Evolutionary conservation across 345 rosid species (phyloP).

Genomic region (Euclidium syriacum): DNA sequence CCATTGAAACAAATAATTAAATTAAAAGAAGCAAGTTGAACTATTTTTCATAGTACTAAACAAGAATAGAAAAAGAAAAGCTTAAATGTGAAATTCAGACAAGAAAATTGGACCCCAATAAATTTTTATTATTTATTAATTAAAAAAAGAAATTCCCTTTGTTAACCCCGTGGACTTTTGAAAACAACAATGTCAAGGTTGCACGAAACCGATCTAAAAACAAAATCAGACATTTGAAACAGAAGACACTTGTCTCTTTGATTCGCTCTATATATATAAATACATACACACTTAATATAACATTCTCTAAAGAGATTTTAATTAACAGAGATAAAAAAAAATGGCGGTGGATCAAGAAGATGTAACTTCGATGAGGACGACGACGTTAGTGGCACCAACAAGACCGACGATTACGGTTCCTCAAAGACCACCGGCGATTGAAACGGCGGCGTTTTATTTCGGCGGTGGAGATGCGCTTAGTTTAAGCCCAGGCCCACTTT

Average conservation of each 20-base stretch:
- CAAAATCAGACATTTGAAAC: constrained; percentile 19
- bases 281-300: too few species aligned
- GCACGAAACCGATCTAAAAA: constrained; percentile 31
- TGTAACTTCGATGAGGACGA: constrained; percentile 24
- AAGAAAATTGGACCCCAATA: constrained; percentile 22
- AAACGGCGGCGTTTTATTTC: constrained; percentile 43
- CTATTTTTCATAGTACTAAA: constrained; percentile 13
- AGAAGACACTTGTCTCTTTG: constrained; percentile 31
- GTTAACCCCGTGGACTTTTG: constrained; percentile 26
- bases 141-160: constrained; percentile 12
- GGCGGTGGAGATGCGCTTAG: constrained; percentile 47
- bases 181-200: constrained; percentile 30
- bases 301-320: too few species aligned
- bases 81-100: constrained; percentile 2
- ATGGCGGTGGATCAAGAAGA: constrained; percentile 54
- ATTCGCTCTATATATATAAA: background rate
- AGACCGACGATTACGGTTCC: constrained; percentile 77
- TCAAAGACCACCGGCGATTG: constrained; percentile 49
- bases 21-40: constrained; percentile 14
- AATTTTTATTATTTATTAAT: background rate
- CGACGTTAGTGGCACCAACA: constrained; percentile 31
- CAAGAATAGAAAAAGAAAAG: background rate
- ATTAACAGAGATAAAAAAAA: too few species aligned
- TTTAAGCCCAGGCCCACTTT: constrained; percentile 88
- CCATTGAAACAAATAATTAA: background rate